A percentile compares a stretch with the other conserved stretches of the same genome.
Evolutionary conservation across 805 yeast genomes (phyloP).

Genomic region (Huiozyma sinensis): DNA sequence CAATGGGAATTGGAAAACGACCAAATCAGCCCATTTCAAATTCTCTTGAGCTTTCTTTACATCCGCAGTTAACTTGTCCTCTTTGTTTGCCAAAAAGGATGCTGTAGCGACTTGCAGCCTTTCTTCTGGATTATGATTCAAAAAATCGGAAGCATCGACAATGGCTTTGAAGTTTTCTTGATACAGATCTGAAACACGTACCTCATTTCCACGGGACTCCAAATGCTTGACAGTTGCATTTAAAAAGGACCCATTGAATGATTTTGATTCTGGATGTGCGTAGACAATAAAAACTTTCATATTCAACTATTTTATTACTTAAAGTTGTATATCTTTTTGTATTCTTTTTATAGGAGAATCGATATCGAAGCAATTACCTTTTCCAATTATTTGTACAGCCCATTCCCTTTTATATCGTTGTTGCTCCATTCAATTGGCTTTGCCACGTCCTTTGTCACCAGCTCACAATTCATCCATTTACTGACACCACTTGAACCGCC

Average conservation of each 20-base stretch:
- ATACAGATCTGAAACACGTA: conserved; percentile 21
- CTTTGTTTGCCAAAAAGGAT: conserved; percentile 10
- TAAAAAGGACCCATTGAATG: conserved; percentile 17
- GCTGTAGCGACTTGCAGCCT: conserved; percentile 11
- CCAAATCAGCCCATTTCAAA: conserved; percentile 22
- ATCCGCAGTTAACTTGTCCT: conserved; percentile 17
- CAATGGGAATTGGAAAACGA: conserved; percentile 21
- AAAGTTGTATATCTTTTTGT: neutral
- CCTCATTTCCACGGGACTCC: conserved; percentile 18
- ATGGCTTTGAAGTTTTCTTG: conserved; percentile 15
- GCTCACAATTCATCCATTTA: too few species aligned
- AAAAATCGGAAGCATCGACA: conserved; percentile 17
- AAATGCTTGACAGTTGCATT: conserved; percentile 12
- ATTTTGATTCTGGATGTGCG: conserved; percentile 22
- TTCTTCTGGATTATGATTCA: conserved; percentile 6
- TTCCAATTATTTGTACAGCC: too few species aligned
- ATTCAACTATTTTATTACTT: neutral
- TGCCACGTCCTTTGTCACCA: too few species aligned
- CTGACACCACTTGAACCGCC: too few species aligned
- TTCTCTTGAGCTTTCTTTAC: conserved; percentile 23
- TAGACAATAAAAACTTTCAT: conserved; percentile 19
- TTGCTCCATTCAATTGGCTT: too few species aligned
- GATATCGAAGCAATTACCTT: too few species aligned
- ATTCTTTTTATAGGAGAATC: too few species aligned
- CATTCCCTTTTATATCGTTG: too few species aligned